Base-by-base conservation (phyloP, 805 yeast genomes). In the Priceomyces carsonii region DNA sequence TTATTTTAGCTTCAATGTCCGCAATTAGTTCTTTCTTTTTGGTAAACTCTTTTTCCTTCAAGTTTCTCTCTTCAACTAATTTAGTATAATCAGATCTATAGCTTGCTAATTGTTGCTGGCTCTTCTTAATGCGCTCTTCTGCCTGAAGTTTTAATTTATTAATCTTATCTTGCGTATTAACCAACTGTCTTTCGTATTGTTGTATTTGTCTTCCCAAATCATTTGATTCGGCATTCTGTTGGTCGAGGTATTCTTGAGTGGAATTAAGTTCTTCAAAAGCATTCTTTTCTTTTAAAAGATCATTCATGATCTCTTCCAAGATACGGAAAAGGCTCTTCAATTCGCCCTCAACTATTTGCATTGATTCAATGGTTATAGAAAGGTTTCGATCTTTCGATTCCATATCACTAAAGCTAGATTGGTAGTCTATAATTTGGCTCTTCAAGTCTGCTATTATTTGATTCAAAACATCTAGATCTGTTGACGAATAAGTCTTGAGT, bases 401-500 rank as follows among this genome's bases (percentile, higher is more conserved):
- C 8, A 51, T 33, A 3, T 43, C 35, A 12, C 43, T 40, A 24
- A 50, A 51, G 9, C 43, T 36, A 5, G 37, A 41, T 17, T 55
- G 59, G 18, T 75, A 50, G 2, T 62, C 60, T 8, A 61, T 58
- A 16, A 80, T 62, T 5, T 76, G 66, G 14, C 50, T 53, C 31
- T 67, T 63, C 55, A 84, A 61, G 36, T 79, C 82, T 4, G 66
- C 60, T 15, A 82, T 80, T 15, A 77, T 68, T 41, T 69, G 69
- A 19, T 63, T 62, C 16, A 84, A 61, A 23, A 73, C 71, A 25
- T 70, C 75, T 8, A 85, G 79, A 19, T 85, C 77, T 26, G 80
- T 80, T 25, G 75, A 71, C 3, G 81, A 67, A 47, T 82, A 83
- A 20, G 73, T 73, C 39, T 74, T 71, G 35, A 85, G 61, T 42